Evolutionary conservation across 1,284 basidiomycete species (phyloP), one percentile per base, ranked within the genome.

Genomic region (Inonotus obliquus): DNA sequence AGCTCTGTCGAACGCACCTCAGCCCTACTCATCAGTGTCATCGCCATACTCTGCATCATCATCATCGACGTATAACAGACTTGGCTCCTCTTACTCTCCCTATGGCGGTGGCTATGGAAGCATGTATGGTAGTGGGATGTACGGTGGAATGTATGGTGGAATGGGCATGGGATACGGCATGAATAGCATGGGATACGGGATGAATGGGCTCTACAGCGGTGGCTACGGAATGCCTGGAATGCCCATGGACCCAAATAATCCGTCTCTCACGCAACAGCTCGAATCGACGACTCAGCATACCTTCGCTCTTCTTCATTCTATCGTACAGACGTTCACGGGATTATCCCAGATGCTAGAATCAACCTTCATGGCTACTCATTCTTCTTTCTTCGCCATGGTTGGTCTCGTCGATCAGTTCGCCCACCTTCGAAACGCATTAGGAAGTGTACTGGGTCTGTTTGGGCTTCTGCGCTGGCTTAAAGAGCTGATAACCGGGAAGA

Each of bases 301-400:
- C 0, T 99, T 99, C 69, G 84, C 92, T 19, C 86, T 99, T 61
- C 81, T 99, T 52, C 94, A 97, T 69, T 92, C 90, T 38, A 92
- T 99, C 71, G 96, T 99, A 48, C 93, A 95, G 66, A 97, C 96
- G 1, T 98, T 99, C 74, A 86, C 90, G 0, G 96, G 96, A 13
- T 90, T 99, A 64, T 92, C 97, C 0, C 97, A 99, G 74, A 96
- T 99, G 86, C 87, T 99, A 68, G 96, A 99, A 74, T 91, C 86
- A 47, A 99, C 97, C 2, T 99, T 98, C 76, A 94, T 98, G 91
- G 97, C 97, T 2, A 99, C 97, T 0, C 97, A 99, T 75, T 95
- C 92, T 3, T 91, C 87, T 48, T 99, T 99, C 79, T 99, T 98
- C 73, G 96, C 96, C 63, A 98, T 99, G 92, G 94, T 98, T 60